These are phyloP conservation scores for Penicillium brevicompactum DNA, from an alignment of 2,329 filamentous ascomycete species.

Conservation along the genomic window DNA sequence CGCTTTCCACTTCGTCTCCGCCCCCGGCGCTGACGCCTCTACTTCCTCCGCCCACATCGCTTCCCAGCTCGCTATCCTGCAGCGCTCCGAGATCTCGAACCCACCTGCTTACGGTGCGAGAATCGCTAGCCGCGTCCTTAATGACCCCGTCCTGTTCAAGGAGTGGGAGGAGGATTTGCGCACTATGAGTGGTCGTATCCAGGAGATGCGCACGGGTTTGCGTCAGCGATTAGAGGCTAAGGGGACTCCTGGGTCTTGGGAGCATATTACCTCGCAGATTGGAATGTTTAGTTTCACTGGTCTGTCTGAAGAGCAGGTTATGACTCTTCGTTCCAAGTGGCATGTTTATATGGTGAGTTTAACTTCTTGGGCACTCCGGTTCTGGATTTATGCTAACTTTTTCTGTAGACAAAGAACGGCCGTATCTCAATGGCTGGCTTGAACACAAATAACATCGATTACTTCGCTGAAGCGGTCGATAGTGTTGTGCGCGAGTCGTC, in stretches of 20 bases:
- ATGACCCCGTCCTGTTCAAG: constrained; percentile 76
- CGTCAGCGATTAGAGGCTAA: constrained; percentile 79
- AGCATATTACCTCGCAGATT: constrained; percentile 97
- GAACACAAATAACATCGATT: constrained; percentile 88
- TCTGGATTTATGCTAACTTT: background rate
- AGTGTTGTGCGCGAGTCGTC: constrained; percentile 65
- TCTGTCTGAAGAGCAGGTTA: constrained; percentile 52
- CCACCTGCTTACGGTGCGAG: constrained; percentile 92
- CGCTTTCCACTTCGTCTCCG: constrained; percentile 90
- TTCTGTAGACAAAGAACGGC: constrained; percentile 79
- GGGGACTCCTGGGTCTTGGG: constrained; percentile 87
- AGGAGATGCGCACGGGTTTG: constrained; percentile 80
- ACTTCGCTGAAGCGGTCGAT: constrained; percentile 87
- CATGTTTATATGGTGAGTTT: constrained; percentile 52
- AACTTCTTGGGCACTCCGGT: background rate
- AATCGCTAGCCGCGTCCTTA: constrained; percentile 82
- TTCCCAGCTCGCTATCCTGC: constrained; percentile 88
- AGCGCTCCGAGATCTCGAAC: constrained; percentile 97
- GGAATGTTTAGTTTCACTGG: constrained; percentile 94
- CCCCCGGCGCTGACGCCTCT: constrained; percentile 67
- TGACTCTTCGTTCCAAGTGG: constrained; percentile 49
- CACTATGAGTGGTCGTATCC: constrained; percentile 95
- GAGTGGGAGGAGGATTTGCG: constrained; percentile 92
- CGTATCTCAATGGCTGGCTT: constrained; percentile 98
- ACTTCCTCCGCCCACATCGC: constrained; percentile 67